Evolutionary conservation across 192 early-diverging fungal genomes (phyloP).

Genomic region (Umbelopsis vinacea): DNA sequence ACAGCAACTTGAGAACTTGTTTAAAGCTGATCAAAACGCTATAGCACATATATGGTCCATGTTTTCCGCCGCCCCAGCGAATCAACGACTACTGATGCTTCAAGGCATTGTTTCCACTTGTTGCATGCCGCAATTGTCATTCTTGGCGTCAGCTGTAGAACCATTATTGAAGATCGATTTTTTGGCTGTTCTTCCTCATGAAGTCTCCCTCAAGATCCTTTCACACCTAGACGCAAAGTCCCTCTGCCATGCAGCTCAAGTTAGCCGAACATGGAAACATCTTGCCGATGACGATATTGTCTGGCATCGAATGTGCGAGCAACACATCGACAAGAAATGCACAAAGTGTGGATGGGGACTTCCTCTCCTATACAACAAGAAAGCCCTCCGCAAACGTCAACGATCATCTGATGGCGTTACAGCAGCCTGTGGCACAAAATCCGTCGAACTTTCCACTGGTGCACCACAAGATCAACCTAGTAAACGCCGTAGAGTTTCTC

Average conservation of each 20-base stretch:
- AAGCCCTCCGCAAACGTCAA: constrained; percentile 10
- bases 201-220: constrained; percentile 83
- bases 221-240: constrained; percentile 90
- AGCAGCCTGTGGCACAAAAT: constrained; percentile 1
- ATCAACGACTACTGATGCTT: constrained; percentile 69
- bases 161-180: constrained; percentile 86
- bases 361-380: constrained; percentile 64
- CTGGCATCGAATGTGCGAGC: constrained; percentile 97
- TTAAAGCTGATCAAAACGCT: constrained; percentile 22
- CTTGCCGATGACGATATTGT: constrained; percentile 91
- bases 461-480: background rate
- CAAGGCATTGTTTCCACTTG: constrained; percentile 78
- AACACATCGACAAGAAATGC: constrained; percentile 97
- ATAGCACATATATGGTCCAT: constrained; percentile 70
- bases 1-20: background rate
- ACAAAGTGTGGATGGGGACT: constrained; percentile 96
- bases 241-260: constrained; percentile 91
- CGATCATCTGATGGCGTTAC: background rate
- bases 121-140: constrained; percentile 87
- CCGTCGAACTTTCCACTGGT: background rate
- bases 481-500: constrained; percentile 2
- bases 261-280: constrained; percentile 77
- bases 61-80: constrained; percentile 68
- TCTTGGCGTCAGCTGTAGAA: constrained; percentile 68
- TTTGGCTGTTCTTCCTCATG: constrained; percentile 71